Percentiles rank a stretch among this genome's conserved stretches.
phyloP scores from a whole-genome alignment of 805 yeast species.

The Saccharomyces kudriavzevii region DNA sequence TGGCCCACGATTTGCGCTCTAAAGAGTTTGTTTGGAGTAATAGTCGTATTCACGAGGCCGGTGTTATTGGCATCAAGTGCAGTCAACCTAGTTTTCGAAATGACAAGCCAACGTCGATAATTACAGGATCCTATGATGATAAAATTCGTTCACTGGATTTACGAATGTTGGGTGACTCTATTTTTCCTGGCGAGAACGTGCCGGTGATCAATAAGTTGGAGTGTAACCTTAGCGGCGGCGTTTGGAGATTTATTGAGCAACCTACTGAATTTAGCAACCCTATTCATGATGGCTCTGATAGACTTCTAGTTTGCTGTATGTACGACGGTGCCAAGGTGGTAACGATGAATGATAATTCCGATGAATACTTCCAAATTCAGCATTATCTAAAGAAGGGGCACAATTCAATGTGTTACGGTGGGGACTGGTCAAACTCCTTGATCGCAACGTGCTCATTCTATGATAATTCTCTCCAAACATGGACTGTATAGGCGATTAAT shows the following conservation, averaged over 20 bases:
- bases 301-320: conserved; percentile 82
- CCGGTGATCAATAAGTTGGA: conserved; percentile 40
- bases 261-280: conserved; percentile 22
- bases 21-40: conserved; percentile 28
- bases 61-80: conserved; percentile 73
- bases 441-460: conserved; percentile 87
- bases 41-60: conserved; percentile 73
- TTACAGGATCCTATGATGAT: conserved; percentile 93
- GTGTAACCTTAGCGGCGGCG: conserved; percentile 79
- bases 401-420: conserved; percentile 92
- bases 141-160: conserved; percentile 60
- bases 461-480: conserved; percentile 71
- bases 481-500: conserved; percentile 35
- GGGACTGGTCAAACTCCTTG: conserved; percentile 63
- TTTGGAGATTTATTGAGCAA: conserved; percentile 79
- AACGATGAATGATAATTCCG: conserved; percentile 26
- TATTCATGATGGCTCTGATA: conserved; percentile 24
- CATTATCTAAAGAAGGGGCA: conserved; percentile 55
- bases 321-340: conserved; percentile 84
- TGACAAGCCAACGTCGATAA: conserved; percentile 21
- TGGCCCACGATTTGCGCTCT: conserved; percentile 61
- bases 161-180: conserved; percentile 41
- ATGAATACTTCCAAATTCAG: conserved; percentile 25
- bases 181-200: conserved; percentile 39
- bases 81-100: conserved; percentile 22